A percentile compares a stretch with the other conserved stretches of the same genome.
Conservation (phyloP, 768 basidiomycete species). For the Postia placenta region DNA sequence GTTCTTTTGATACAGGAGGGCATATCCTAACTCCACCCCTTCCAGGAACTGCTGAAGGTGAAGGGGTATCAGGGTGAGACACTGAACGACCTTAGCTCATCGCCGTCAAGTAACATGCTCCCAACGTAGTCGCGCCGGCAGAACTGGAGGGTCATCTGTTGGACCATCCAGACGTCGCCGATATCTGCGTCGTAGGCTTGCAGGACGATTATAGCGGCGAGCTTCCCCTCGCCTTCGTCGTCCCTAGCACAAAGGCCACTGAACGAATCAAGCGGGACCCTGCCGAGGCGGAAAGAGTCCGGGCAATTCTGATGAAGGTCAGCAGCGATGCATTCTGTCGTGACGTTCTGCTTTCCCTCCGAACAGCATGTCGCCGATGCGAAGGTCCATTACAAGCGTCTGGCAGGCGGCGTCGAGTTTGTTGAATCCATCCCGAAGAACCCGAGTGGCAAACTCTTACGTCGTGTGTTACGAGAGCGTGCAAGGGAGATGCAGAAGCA, state of each 20-base stretch:
- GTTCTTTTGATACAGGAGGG: no score
- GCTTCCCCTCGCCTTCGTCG: constrained; percentile 65
- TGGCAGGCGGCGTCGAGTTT: constrained; percentile 34
- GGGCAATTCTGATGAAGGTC: constrained; percentile 52
- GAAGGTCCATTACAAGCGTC: constrained; percentile 30
- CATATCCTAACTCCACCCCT: neutral
- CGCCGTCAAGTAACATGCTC: no score
- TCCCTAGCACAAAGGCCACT: constrained; percentile 36
- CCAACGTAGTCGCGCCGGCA: constrained; percentile 25
- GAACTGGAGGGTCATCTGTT: constrained; percentile 32
- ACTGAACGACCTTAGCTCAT: constrained; percentile 9
- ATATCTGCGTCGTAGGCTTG: constrained; percentile 42
- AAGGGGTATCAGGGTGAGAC: constrained; percentile 32
- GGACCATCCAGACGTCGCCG: constrained; percentile 39
- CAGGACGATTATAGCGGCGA: constrained; percentile 78
- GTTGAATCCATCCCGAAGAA: constrained; percentile 27
- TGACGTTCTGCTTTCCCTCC: neutral
- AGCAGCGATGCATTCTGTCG: neutral
- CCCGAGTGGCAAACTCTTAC: constrained; percentile 25
- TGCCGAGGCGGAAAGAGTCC: constrained; percentile 32
- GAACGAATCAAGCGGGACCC: constrained; percentile 27
- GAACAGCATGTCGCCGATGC: constrained; percentile 19
- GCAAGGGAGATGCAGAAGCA: constrained; percentile 11
- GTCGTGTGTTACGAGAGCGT: constrained; percentile 22
- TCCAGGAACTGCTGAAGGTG: constrained; percentile 68